Evolutionary conservation across 495 filamentous ascomycete genomes (phyloP), one percentile per base, ranked within the genome.

Genomic region (Durotheca rogersii): DNA sequence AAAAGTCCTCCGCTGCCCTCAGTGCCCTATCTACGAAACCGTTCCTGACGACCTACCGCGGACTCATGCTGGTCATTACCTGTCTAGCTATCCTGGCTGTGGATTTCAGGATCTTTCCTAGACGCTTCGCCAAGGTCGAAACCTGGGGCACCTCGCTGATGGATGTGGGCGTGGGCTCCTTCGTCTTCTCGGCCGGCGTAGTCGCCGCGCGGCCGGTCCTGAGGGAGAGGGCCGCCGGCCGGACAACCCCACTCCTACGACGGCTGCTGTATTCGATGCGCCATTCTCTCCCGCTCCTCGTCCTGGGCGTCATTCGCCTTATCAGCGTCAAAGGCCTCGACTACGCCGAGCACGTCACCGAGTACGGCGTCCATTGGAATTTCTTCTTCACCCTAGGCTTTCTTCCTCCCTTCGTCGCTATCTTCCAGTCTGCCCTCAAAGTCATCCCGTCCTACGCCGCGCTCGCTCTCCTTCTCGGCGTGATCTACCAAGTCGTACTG

Each of bases 301-400:
- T 85, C 0, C 74, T 99, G 11, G 93, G 93, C 14, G 53, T 96
- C 31, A 74, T 93, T 41, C 81, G 93, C 16, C 70, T 97, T 12
- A 84, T 86, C 44, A 95, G 82, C 58, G 91, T 97, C 60, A 99
- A 97, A 69, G 88, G 89, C 7, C 72, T 96, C 16, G 90, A 96
- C 62, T 97, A 97, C 64, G 90, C 90, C 1, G 93, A 97, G 66
- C 93, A 99, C 70, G 90, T 97, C 27, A 92, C 89, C 1, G 93
- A 99, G 58, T 99, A 99, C 60, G 93, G 93, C 21, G 89, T 97
- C 7, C 93, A 99, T 67, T 99, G 93, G 93, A 99, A 99, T 67
- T 99, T 99, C 68, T 99, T 99, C 74, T 97, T 99, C 69, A 99
- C 93, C 0, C 72, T 99, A 7, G 92, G 84, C 3, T 81, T 96